Base-by-base conservation (phyloP, 1,139 yeast genomes). In the Spathaspora sp. region DNA sequence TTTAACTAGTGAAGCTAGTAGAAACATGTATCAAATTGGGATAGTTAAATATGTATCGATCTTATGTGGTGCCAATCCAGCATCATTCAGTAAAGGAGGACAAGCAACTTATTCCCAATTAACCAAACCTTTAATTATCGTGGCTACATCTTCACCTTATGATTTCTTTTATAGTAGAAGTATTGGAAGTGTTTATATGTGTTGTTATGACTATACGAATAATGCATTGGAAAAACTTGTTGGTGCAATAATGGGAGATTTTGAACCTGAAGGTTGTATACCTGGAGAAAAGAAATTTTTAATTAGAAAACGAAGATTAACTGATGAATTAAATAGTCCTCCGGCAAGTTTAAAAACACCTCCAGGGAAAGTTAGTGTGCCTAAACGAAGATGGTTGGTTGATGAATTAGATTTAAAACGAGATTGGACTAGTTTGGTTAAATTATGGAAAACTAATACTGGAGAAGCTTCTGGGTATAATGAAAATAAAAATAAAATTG, bases 21-120 rank as follows among this genome's bases (percentile, higher is more conserved):
- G 86, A 52, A 81, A 82, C 59, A 78, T 81, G 80, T 81, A 81
- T 57, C 87, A 82, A 59, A 76, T 81, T n/a, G 84, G 84, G 2
- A 75, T 82, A 38, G 81, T 83, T 37, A 82, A 82, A 55, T 81
- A 79, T 51, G 77, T 82, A 3, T 71, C 81, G 6, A 70, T 80
- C 23, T 65, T 81, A 17, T 82, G 87, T 60, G 80, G 82, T 7
- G 70, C 76, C 26, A 60, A 70, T 47, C 79, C 82, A 2, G 56
- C 64, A 38, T 61, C 72, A 3, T 63, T 70, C 42, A 63, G 61
- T 31, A 60, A 56, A 41, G 41, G 26, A 8, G 56, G 58, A 2
- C 52, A 59, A 13, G 53, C 52, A 2, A 50, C 59, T 2, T 51
- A 51, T 36, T 52, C 65, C 2, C 68, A 63, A 48, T 52, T 71